These are phyloP conservation scores for Prasinococcaceae sp. DNA, from an alignment of 139 green algal genomes.

Conservation along the genomic window DNA sequence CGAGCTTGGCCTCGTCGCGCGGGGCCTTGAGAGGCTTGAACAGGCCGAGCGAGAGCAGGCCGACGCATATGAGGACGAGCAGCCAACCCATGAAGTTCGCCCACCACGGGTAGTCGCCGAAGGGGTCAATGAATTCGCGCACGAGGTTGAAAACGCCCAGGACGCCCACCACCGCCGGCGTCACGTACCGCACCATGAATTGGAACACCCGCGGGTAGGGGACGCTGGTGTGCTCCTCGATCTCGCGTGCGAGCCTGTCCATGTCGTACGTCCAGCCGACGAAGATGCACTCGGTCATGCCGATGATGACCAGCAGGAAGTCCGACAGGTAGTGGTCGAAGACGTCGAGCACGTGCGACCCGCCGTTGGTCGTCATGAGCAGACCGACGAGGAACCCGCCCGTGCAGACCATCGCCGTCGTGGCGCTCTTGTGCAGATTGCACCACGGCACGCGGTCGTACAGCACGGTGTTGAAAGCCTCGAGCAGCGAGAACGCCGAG, in stretches of 20 bases:
- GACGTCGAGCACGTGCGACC: not conserved
- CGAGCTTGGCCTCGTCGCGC: too few relatives aligned
- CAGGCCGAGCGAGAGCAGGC: too few relatives aligned
- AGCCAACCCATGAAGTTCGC: not conserved
- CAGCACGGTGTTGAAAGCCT: not conserved
- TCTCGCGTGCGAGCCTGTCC: not conserved
- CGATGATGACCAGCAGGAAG: not conserved
- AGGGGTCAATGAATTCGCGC: not conserved
- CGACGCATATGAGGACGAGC: too few relatives aligned
- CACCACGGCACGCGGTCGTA: not conserved
- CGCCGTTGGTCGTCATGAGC: constrained; percentile 1
- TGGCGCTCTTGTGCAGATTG: not conserved
- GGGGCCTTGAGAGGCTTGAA: too few relatives aligned
- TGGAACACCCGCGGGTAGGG: not conserved
- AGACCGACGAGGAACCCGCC: not conserved
- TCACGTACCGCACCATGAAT: not conserved
- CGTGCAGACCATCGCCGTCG: not conserved
- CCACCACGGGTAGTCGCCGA: not conserved
- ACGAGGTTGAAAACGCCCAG: too few relatives aligned
- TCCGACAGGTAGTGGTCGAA: constrained; percentile 5
- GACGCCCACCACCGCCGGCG: too few relatives aligned
- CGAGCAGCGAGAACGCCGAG: not conserved
- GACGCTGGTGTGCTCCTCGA: not conserved
- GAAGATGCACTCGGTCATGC: constrained; percentile 1
- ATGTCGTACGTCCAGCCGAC: not conserved